Conservation (phyloP, 495 filamentous ascomycete species). For the Xylaria venustula region DNA sequence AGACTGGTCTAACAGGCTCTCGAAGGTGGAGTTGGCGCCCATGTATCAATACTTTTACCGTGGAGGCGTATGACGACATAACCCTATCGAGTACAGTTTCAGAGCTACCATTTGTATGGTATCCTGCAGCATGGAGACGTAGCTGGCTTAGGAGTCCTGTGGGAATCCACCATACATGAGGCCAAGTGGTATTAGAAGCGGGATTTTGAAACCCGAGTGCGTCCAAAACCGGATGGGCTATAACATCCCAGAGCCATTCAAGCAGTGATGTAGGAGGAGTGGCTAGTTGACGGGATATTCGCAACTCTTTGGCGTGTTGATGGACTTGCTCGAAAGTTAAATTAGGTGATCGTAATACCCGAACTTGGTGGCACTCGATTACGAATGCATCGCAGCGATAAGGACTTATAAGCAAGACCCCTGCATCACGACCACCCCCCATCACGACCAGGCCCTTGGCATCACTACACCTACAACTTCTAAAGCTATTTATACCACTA, state of each 20-base stretch:
- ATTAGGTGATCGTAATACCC: neutral
- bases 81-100: neutral
- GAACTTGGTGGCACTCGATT: neutral
- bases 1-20: neutral
- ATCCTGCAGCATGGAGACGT: slow-evolving; percentile 26
- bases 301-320: neutral
- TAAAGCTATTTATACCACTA: no score
- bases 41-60: neutral
- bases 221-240: neutral
- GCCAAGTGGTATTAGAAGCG: neutral
- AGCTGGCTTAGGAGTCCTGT: slow-evolving; percentile 20
- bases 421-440: no score
- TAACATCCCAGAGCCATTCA: neutral
- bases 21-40: neutral
- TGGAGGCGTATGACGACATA: neutral
- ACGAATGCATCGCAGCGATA: neutral
- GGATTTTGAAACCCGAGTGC: neutral
- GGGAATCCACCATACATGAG: slow-evolving; percentile 27
- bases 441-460: no score
- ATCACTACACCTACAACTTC: no score
- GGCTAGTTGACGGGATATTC: neutral
- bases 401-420: no score
- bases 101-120: neutral
- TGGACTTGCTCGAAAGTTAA: neutral
- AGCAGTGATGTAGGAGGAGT: neutral